Evolutionary conservation across 495 filamentous ascomycete species (phyloP).

Genomic region (Xeromyces bisporus): DNA sequence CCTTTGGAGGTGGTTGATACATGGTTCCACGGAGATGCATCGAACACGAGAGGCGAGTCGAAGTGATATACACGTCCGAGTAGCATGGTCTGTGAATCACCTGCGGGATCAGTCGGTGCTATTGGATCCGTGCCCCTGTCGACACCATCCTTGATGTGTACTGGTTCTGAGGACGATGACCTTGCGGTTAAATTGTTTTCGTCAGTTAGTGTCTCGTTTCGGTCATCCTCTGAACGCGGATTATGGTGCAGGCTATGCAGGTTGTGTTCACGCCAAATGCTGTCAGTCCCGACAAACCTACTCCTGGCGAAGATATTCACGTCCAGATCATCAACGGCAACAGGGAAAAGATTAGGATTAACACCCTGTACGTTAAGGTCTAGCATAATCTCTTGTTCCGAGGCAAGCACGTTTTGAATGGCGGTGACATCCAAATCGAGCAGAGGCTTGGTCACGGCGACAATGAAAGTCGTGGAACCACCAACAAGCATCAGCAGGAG

Average conservation of each 20-base stretch:
- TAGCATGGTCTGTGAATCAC: conserved; percentile 64
- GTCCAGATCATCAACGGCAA: conserved; percentile 69
- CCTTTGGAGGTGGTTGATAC: conserved; percentile 50
- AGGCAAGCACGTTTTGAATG: conserved; percentile 79
- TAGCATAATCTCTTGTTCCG: conserved; percentile 89
- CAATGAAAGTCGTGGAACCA: conserved; percentile 69
- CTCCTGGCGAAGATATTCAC: conserved; percentile 90
- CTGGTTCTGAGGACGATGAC: conserved; percentile 1
- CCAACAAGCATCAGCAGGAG: conserved; percentile 62
- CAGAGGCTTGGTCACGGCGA: conserved; percentile 80
- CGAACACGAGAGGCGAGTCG: conserved; percentile 73
- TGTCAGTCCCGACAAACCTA: conserved; percentile 61
- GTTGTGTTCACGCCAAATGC: conserved; percentile 50
- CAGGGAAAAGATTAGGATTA: conserved; percentile 80
- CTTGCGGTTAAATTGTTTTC: no score
- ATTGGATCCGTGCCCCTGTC: conserved; percentile 62
- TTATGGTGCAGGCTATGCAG: conserved; percentile 12
- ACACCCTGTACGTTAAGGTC: conserved; percentile 74
- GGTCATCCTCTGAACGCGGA: conserved; percentile 16
- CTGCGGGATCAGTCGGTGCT: conserved; percentile 35
- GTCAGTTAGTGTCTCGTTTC: neutral
- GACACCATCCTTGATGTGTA: conserved; percentile 21
- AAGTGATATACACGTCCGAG: conserved; percentile 76
- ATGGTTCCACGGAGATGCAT: conserved; percentile 67
- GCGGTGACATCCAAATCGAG: conserved; percentile 55